phyloP scores from a whole-genome alignment of 2,329 filamentous ascomycete species.

The Massarina eburnea region DNA sequence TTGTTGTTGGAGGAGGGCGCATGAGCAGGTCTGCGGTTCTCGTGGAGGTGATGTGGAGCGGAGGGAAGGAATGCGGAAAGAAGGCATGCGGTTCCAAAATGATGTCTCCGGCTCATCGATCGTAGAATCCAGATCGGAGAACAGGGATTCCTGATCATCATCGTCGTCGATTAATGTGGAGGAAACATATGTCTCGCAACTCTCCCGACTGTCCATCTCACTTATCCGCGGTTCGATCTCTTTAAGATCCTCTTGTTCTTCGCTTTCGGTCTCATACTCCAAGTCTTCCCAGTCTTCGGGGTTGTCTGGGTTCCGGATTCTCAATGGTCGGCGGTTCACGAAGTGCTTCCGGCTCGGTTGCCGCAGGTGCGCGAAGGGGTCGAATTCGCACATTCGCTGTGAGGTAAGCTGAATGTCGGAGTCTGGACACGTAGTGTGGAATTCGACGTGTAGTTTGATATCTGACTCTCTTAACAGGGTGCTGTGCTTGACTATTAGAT shows the following conservation, averaged over 20 bases:
- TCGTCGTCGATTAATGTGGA: constrained; percentile 23
- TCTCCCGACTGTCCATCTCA: constrained; percentile 6
- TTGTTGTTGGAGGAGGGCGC: constrained; percentile 18
- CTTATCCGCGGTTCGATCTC: constrained; percentile 11
- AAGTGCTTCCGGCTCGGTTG: constrained; percentile 6
- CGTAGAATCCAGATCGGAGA: constrained; percentile 7
- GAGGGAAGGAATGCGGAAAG: not conserved
- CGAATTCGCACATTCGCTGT: constrained; percentile 6
- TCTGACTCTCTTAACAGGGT: constrained; percentile 17
- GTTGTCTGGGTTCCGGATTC: constrained; percentile 22
- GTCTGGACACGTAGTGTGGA: constrained; percentile 22
- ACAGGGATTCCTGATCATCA: constrained; percentile 3
- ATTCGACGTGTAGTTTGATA: constrained; percentile 15
- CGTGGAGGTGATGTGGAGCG: not conserved
- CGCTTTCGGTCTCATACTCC: constrained; percentile 10
- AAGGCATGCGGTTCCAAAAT: constrained; percentile 2
- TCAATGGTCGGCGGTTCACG: constrained; percentile 8
- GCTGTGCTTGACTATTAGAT: constrained; percentile 16
- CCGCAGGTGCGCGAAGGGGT: constrained; percentile 30
- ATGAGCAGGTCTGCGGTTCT: constrained; percentile 15
- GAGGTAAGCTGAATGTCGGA: constrained; percentile 1
- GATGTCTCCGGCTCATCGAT: constrained; percentile 8
- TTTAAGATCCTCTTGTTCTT: constrained; percentile 6
- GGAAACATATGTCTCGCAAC: constrained; percentile 19
- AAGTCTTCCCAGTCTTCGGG: constrained; percentile 18